Evolutionary conservation across 1,139 yeast genomes (phyloP), one percentile per base, ranked within the genome.

Genomic region (Taphrina communis): DNA sequence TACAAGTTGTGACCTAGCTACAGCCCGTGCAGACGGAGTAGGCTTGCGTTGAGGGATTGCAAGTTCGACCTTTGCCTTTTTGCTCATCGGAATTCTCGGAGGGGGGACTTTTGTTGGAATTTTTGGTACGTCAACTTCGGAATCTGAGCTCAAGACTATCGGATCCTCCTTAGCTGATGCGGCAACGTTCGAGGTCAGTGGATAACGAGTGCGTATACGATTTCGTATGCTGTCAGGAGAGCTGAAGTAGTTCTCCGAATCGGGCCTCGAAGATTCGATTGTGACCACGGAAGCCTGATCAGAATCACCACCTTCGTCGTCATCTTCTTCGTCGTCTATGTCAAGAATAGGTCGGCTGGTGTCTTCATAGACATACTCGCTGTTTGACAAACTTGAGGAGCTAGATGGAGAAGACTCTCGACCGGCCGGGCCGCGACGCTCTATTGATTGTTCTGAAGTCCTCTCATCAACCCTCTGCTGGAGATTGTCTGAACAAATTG

Each of bases 311-410:
- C 31, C 31, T 25, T 25, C 31, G 31, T 25, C 31, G 31, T 25
- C 31, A 4, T 25, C 17, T 17, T 17, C 17, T 17, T 17, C 31
- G 2, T 50, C 53, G 53, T 50, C 53, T 8, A 50, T 50, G 19
- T 50, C 53, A 11, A 50, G 53, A 17, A 50, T 50, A 1, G 31
- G 31, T 25, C 21, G 53, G 31, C 36, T 50, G 5, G 36, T 50
- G 36, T 50, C 36, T n/a, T 50, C 53, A 21, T 21, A 50, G 36
- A 50, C 53, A 21, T 50, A 21, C n/a, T 50, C 53, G 12, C 12
- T 21, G 1, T 50, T 35, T 11, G 36, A 21, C 36, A 19, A 7
- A 25, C 9, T n/a, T 9, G 53, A 50, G 8, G 17, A 44, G 12
- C 17, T 12, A 11, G 48, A 14, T n/a, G 19, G 17, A 2, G 8